Conservation (phyloP, 2,329 filamentous ascomycete genomes). For the Aspergillus viridinutans region DNA sequence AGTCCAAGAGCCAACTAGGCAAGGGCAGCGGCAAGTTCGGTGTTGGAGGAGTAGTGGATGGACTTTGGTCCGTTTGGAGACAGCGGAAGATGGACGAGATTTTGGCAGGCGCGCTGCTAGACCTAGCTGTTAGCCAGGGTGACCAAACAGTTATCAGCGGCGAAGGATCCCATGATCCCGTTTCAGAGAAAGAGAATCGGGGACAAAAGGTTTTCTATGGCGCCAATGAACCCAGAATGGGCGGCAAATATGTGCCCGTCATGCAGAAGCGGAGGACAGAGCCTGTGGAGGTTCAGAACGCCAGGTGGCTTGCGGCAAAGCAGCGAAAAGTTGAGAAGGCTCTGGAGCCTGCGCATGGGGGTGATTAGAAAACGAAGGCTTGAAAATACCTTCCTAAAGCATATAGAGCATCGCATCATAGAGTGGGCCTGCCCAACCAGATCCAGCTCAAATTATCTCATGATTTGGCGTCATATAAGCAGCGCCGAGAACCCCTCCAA, state of each 20-base stretch:
- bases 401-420: constrained; percentile 3
- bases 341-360: constrained; percentile 15
- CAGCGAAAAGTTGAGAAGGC: constrained; percentile 38
- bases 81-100: constrained; percentile 86
- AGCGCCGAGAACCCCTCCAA: constrained; percentile 79
- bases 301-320: constrained; percentile 52
- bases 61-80: constrained; percentile 79
- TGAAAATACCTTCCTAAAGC: constrained; percentile 9
- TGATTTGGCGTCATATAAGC: constrained; percentile 67
- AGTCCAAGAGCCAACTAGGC: constrained; percentile 34
- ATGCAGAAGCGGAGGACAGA: constrained; percentile 55
- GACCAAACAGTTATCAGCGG: constrained; percentile 28
- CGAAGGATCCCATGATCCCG: constrained; percentile 17
- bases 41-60: constrained; percentile 62
- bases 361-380: constrained; percentile 5
- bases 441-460: constrained; percentile 22
- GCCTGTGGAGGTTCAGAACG: constrained; percentile 59
- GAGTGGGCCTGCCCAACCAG: background rate
- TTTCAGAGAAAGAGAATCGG: constrained; percentile 25
- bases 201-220: constrained; percentile 57
- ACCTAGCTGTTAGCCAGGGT: constrained; percentile 50
- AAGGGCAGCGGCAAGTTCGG: constrained; percentile 60
- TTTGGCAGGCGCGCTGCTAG: constrained; percentile 68
- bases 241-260: constrained; percentile 56
- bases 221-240: constrained; percentile 49